Percentiles rank a stretch among this genome's conserved stretches.
Evolutionary conservation across 345 rosid genomes (phyloP).

Genomic region (Adansonia digitata): DNA sequence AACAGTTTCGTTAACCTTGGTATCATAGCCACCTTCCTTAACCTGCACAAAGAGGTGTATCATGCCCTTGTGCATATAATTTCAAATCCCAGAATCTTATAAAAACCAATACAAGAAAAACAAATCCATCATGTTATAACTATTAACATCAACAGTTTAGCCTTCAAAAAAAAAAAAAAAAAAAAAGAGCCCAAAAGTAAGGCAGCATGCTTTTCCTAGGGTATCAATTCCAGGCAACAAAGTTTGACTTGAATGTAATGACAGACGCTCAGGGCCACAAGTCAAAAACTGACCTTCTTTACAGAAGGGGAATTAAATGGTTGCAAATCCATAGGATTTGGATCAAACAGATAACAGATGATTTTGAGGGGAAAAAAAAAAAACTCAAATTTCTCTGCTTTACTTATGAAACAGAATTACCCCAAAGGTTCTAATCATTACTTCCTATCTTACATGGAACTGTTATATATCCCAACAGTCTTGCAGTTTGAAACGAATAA

Average conservation of each 20-base stretch:
- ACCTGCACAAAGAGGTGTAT: conserved; percentile 41
- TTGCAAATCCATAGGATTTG: not conserved
- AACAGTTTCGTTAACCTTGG: conserved; percentile 83
- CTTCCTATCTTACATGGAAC: not conserved
- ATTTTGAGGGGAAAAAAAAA: too few species aligned
- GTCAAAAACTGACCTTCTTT: not conserved
- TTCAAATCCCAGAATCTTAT: not conserved
- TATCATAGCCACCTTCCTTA: conserved; percentile 84
- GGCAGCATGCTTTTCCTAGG: not conserved
- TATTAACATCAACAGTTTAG: not conserved
- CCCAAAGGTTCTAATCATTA: not conserved
- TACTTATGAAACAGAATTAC: not conserved
- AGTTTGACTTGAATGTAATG: not conserved
- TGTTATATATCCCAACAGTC: not conserved
- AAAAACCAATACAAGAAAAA: not conserved
- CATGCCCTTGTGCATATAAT: not conserved
- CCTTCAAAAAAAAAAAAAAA: too few species aligned
- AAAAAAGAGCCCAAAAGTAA: not conserved
- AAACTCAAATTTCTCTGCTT: not conserved
- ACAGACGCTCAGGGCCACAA: not conserved
- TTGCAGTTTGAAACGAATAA: not conserved
- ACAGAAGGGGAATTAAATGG: not conserved
- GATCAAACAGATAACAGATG: not conserved
- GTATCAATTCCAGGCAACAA: not conserved
- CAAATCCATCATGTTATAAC: not conserved